Evolutionary conservation across 257 asterid genomes (phyloP), one percentile per base, ranked within the genome.

Genomic region (Pogostemon cablin): DNA sequence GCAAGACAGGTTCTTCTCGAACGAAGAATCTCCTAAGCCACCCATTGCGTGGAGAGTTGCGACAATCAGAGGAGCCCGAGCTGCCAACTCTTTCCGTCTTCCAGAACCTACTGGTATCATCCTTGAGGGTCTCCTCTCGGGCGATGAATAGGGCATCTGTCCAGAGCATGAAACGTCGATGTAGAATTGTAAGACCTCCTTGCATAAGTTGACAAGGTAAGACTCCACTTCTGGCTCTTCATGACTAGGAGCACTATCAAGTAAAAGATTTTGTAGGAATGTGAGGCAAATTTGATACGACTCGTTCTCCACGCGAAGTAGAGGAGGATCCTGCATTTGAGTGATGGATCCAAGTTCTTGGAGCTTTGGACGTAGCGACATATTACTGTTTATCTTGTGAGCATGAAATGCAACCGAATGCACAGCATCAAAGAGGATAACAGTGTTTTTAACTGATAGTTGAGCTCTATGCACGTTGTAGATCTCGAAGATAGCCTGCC

Each of bases 281-380:
- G 93, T 77, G 77, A 92, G 96, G 81, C 96, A 90, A 12, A 85
- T 86, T 75, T 92, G 96, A 80, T 90, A 92, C 34, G 96, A 82
- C 83, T 92, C 98, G 3, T 88, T 90, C 81, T 92, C 98, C 3
- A 90, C 92, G 67, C 95, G 96, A 60, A 92, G 83, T 34, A 92
- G 85, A 12, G 97, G 98, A 6, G 98, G 98, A 78, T 92, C 98
- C 77, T 90, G 98, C 98, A 92, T 84, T 77, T 89, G 96, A 35
- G 90, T 83, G 70, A 87, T 65, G 63, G 96, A 72, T 32, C 91
- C 89, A 32, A 90, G 78, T 75, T 85, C 96, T 78, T 75, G 97
- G 15, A 90, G 86, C 84, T 80, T 90, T 46, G 86, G 72, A 62
- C 95, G 90, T 49, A 92, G 49, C 32, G 89, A 44, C 9, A 78